A percentile compares a stretch with the other conserved stretches of the same genome.
phyloP scores from a whole-genome alignment of 768 basidiomycete genomes.

The Crepidotus variabilis region DNA sequence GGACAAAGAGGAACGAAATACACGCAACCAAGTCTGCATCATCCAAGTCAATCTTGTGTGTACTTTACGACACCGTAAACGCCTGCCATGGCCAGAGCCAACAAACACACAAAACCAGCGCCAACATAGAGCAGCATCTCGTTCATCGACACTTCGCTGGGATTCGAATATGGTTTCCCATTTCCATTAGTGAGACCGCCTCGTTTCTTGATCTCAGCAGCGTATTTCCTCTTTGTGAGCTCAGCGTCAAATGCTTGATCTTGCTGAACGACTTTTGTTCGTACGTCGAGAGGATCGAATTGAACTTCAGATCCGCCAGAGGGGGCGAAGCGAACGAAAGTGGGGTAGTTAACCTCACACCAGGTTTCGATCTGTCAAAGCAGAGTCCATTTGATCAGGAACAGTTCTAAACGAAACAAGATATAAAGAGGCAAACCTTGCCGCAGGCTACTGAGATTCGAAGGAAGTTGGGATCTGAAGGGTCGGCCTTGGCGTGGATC shows the following conservation, averaged over 20 bases:
- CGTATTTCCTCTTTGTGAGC: constrained; percentile 26
- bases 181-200: constrained; percentile 16
- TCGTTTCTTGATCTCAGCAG: constrained; percentile 13
- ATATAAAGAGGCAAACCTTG: constrained; percentile 48
- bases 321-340: constrained; percentile 59
- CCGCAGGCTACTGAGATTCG: constrained; percentile 80
- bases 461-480: constrained; percentile 85
- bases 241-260: constrained; percentile 41
- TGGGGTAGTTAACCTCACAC: constrained; percentile 91
- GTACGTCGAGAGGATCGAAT: constrained; percentile 52
- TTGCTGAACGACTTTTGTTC: constrained; percentile 44
- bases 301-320: constrained; percentile 17
- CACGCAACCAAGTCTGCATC: not conserved
- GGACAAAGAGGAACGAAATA: not conserved
- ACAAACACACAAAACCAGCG: constrained; percentile 21
- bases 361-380: constrained; percentile 84
- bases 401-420: not conserved
- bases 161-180: constrained; percentile 1
- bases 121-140: constrained; percentile 29
- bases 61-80: constrained; percentile 21
- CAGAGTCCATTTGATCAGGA: constrained; percentile 2
- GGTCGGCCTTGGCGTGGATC: constrained; percentile 78
- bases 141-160: constrained; percentile 10
- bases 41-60: not conserved
- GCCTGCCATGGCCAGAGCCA: constrained; percentile 16